Conservation (phyloP, 208 protist species). For the Leptomonas seymouri region DNA sequence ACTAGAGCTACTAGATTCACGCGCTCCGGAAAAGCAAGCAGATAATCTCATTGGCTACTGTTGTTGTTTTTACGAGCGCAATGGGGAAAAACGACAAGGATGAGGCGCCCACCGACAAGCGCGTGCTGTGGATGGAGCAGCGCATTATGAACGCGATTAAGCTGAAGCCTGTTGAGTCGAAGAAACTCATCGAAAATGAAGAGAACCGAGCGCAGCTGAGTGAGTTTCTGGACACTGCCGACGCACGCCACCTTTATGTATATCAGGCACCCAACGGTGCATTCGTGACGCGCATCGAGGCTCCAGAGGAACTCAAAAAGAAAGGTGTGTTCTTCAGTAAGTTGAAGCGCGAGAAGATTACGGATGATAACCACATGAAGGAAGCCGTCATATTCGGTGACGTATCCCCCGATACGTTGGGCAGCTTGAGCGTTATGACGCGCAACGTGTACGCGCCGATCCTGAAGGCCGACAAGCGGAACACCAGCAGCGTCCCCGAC, state of each 20-base stretch:
- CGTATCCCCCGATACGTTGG: constrained; percentile 66
- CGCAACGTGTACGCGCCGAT: constrained; percentile 91
- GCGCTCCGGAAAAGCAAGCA: background rate
- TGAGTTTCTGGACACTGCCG: constrained; percentile 93
- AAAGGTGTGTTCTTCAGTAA: constrained; percentile 94
- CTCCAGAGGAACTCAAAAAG: constrained; percentile 89
- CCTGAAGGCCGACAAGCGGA: constrained; percentile 83
- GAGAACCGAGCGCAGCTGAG: constrained; percentile 90
- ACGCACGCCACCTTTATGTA: constrained; percentile 92
- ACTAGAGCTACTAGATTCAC: background rate
- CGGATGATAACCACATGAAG: constrained; percentile 87
- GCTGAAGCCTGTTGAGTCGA: constrained; percentile 90
- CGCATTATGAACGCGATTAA: constrained; percentile 84
- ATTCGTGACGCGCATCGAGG: constrained; percentile 85
- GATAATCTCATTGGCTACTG: background rate
- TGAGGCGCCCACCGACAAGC: constrained; percentile 89
- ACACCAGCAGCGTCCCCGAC: constrained; percentile 90
- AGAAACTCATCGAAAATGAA: constrained; percentile 92
- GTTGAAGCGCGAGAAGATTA: constrained; percentile 91
- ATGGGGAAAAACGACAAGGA: constrained; percentile 92
- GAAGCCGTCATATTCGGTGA: constrained; percentile 88
- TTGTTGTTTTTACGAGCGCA: background rate
- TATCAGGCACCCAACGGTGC: constrained; percentile 75
- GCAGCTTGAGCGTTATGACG: constrained; percentile 76
- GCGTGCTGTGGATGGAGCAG: constrained; percentile 93